phyloP scores from a whole-genome alignment of 768 basidiomycete species.

The Austroboletus eburneus region DNA sequence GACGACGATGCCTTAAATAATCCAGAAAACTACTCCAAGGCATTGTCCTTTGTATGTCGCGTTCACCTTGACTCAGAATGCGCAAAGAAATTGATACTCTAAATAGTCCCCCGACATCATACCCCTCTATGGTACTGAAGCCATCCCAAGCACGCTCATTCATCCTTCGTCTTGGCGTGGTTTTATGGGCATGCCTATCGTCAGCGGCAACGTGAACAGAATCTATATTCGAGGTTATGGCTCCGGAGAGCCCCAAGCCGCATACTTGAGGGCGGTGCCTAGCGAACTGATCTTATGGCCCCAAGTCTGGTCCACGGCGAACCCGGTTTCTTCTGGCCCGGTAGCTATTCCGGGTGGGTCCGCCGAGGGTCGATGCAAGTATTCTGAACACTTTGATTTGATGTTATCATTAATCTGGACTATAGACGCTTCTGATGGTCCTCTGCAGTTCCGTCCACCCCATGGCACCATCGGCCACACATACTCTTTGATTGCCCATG shows the following conservation, averaged over 20 bases:
- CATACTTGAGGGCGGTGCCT: conserved; percentile 3
- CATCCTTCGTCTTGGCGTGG: conserved; percentile 1
- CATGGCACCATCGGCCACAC: conserved; percentile 2
- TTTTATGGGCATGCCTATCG: conserved; percentile 5
- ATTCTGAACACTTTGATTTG: neutral
- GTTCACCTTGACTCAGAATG: neutral
- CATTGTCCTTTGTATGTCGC: conserved; percentile 1
- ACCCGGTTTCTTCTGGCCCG: neutral
- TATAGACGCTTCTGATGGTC: conserved; percentile 1
- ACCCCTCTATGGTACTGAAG: conserved; percentile 1
- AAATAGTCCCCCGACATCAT: too few relatives aligned
- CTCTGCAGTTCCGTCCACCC: conserved; percentile 7
- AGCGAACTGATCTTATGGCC: conserved; percentile 7
- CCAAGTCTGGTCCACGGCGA: neutral
- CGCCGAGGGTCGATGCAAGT: neutral
- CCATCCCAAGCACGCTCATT: neutral
- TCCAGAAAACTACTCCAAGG: neutral
- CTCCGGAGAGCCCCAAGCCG: neutral
- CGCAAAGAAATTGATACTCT: neutral
- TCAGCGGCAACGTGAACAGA: conserved; percentile 3
- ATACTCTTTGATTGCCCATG: conserved; percentile 8
- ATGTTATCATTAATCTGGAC: neutral
- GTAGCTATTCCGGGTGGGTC: neutral
- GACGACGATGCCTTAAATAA: neutral
- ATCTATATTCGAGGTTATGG: conserved; percentile 6